Evolutionary conservation across 148 eudicot species (phyloP).

Genomic region (Cornus kousa): DNA sequence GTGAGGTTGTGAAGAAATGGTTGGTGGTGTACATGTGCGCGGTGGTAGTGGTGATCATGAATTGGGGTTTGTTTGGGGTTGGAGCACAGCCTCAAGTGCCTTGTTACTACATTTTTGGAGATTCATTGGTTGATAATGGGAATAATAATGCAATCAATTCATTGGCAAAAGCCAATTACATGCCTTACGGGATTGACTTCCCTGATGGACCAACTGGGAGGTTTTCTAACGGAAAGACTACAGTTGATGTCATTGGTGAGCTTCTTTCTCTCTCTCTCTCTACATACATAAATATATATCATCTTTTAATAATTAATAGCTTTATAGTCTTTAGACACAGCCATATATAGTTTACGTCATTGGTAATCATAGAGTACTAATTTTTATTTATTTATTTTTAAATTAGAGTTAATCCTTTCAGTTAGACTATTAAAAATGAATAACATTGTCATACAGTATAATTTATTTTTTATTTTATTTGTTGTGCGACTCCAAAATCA

Average conservation of each 20-base stretch:
- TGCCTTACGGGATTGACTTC: constrained; percentile 87
- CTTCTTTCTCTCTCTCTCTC: background rate
- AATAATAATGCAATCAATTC: constrained; percentile 71
- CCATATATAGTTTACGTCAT: too few relatives aligned
- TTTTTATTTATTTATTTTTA: too few relatives aligned
- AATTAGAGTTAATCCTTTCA: too few relatives aligned
- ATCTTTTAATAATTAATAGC: too few relatives aligned
- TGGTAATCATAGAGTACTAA: too few relatives aligned
- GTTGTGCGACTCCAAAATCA: too few relatives aligned
- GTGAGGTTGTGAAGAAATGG: constrained; percentile 11
- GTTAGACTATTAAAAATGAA: too few relatives aligned
- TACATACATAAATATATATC: too few relatives aligned
- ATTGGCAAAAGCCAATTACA: constrained; percentile 72
- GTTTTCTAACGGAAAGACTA: constrained; percentile 75
- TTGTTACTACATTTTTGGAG: constrained; percentile 81
- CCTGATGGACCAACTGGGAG: constrained; percentile 74
- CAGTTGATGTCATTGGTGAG: constrained; percentile 73
- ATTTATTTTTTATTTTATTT: too few relatives aligned
- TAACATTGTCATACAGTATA: too few relatives aligned
- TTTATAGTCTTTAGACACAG: too few relatives aligned
- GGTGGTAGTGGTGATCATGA: background rate
- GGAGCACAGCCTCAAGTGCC: constrained; percentile 62
- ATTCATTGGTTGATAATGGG: constrained; percentile 87
- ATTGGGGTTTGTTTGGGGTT: constrained; percentile 9
- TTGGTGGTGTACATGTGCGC: constrained; percentile 5